A percentile compares a stretch with the other conserved stretches of the same genome.
These are phyloP conservation scores for Trichophyton schoenleinii DNA, from an alignment of 2,329 filamentous ascomycete genomes.

Conservation along the genomic window DNA sequence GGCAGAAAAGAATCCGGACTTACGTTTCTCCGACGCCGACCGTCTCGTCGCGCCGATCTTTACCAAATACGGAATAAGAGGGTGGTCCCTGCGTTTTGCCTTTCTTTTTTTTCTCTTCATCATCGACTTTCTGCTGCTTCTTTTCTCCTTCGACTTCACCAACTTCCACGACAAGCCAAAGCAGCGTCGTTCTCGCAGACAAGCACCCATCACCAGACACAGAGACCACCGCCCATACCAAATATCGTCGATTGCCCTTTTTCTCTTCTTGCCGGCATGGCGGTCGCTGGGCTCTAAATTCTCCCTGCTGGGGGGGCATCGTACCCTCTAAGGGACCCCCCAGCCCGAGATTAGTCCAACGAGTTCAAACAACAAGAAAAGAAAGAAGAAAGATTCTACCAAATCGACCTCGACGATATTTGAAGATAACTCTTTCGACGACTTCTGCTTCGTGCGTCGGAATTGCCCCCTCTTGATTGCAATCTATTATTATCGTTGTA, in stretches of 20 bases:
- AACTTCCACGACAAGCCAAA: not conserved
- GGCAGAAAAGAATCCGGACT: not conserved
- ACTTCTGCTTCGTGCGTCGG: slow-evolving; percentile 39
- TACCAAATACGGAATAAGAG: not conserved
- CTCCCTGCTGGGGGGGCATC: slow-evolving; percentile 54
- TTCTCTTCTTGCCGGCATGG: slow-evolving; percentile 51
- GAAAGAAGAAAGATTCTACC: slow-evolving; percentile 36
- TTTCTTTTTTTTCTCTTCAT: slow-evolving; percentile 5
- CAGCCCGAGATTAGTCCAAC: slow-evolving; percentile 71
- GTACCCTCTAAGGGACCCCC: slow-evolving; percentile 18
- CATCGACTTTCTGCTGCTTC: slow-evolving; percentile 8
- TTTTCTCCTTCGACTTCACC: slow-evolving; percentile 9
- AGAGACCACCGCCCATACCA: slow-evolving; percentile 17
- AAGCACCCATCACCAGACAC: slow-evolving; percentile 4
- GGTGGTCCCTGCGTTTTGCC: slow-evolving; percentile 1
- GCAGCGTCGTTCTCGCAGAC: not conserved
- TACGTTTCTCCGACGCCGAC: not conserved
- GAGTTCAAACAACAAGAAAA: slow-evolving; percentile 32
- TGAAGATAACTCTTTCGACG: slow-evolving; percentile 41
- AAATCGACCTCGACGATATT: slow-evolving; percentile 42
- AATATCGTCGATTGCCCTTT: slow-evolving; percentile 55
- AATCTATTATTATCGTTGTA: not conserved
- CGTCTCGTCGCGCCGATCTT: not conserved
- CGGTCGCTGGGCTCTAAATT: slow-evolving; percentile 85
- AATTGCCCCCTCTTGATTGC: slow-evolving; percentile 39